Conservation (phyloP, 306 rosid species). For the Gillenia trifoliata region DNA sequence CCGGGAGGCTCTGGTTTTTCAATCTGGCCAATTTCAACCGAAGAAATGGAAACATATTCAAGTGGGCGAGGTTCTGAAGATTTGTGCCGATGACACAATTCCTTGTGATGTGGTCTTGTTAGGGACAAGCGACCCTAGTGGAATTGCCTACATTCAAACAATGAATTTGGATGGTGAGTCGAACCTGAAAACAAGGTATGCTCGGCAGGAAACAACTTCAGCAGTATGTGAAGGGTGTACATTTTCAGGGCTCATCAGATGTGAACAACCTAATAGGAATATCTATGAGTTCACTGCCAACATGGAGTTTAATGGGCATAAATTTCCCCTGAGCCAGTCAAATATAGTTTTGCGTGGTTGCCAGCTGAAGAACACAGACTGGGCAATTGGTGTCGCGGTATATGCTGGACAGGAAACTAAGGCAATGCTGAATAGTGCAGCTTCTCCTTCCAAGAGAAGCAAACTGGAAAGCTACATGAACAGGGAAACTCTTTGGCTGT, state of each 20-base stretch:
- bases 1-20: conserved; percentile 63
- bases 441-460: conserved; percentile 93
- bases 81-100: conserved; percentile 71
- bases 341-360: conserved; percentile 95
- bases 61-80: conserved; percentile 86
- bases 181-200: conserved; percentile 94
- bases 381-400: conserved; percentile 94
- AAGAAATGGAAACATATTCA: conserved; percentile 77
- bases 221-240: conserved; percentile 49
- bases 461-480: conserved; percentile 84
- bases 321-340: conserved; percentile 79
- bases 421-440: conserved; percentile 95
- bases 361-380: conserved; percentile 92
- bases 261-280: conserved; percentile 89
- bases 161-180: conserved; percentile 99
- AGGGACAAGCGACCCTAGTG: conserved; percentile 95
- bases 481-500: conserved; percentile 86
- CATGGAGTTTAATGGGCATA: conserved; percentile 67
- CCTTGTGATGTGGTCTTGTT: conserved; percentile 96
- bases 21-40: conserved; percentile 43
- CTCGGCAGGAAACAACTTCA: conserved; percentile 75
- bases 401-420: conserved; percentile 98
- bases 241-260: conserved; percentile 65
- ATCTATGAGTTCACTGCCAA: conserved; percentile 92
- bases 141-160: conserved; percentile 93